These are phyloP conservation scores for Oryza glumipatula DNA, from an alignment of 176 grass and related monocot genomes.

Conservation along the genomic window DNA sequence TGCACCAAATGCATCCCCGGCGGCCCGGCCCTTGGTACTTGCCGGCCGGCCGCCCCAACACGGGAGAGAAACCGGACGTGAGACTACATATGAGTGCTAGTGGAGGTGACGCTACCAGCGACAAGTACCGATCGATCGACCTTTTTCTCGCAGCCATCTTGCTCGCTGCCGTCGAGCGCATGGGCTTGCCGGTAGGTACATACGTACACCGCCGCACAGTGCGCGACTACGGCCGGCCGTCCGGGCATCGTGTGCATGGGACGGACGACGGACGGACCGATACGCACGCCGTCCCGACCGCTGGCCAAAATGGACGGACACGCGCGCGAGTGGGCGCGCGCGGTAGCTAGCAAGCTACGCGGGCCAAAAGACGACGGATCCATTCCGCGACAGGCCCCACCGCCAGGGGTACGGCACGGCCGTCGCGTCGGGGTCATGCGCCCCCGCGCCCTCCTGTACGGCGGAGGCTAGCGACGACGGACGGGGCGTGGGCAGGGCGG, in stretches of 20 bases:
- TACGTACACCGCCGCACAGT: neutral
- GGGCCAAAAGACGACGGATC: conserved; percentile 1
- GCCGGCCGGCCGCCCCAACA: neutral
- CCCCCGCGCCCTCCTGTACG: neutral
- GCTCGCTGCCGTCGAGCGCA: conserved; percentile 11
- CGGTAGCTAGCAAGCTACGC: neutral
- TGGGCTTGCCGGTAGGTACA: conserved; percentile 19
- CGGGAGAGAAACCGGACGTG: neutral
- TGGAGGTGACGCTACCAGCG: conserved; percentile 18
- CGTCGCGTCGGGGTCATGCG: conserved; percentile 37
- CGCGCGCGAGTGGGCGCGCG: no score
- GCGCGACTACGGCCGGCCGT: neutral
- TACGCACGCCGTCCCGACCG: no score
- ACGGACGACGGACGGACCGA: neutral
- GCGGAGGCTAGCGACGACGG: conserved; percentile 17
- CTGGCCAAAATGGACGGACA: conserved; percentile 19
- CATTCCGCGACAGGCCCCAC: conserved; percentile 24
- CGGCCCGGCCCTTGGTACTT: conserved; percentile 20
- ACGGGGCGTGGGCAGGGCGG: conserved; percentile 16
- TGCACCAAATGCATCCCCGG: neutral
- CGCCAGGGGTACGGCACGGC: conserved; percentile 41
- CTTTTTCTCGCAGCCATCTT: conserved; percentile 10
- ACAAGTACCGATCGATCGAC: conserved; percentile 34
- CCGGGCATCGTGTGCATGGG: conserved; percentile 19
- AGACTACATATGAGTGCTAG: neutral